Evolutionary conservation across 1,284 basidiomycete species (phyloP).

Genomic region (Rhodofomes roseus): DNA sequence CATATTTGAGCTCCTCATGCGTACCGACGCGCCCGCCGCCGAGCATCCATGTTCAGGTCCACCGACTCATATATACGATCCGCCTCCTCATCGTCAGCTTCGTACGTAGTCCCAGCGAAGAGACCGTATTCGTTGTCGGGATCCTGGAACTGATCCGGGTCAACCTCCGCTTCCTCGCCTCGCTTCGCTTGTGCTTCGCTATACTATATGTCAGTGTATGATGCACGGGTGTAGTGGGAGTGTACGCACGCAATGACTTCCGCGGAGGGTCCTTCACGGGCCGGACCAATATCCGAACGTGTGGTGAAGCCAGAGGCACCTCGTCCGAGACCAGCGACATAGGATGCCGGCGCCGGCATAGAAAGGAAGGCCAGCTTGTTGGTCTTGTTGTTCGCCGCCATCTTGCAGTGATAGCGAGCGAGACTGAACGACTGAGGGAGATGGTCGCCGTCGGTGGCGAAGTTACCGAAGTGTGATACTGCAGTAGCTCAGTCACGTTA

Average conservation of each 20-base stretch:
- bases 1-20: conserved; percentile 37
- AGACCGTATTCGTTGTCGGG: conserved; percentile 97
- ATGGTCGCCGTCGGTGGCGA: neutral
- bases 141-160: conserved; percentile 91
- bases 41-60: conserved; percentile 87
- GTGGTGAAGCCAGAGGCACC: conserved; percentile 98
- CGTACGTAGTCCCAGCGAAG: conserved; percentile 94
- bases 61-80: conserved; percentile 93
- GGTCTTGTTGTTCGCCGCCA: conserved; percentile 49
- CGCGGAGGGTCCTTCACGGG: conserved; percentile 89
- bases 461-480: no score
- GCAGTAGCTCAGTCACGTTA: no score
- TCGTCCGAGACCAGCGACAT: conserved; percentile 95
- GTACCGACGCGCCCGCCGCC: conserved; percentile 77
- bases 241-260: conserved; percentile 76
- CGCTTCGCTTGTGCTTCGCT: conserved; percentile 81
- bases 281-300: conserved; percentile 97
- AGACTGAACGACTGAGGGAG: neutral
- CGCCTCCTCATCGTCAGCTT: conserved; percentile 97
- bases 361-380: conserved; percentile 82
- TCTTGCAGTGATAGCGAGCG: conserved; percentile 14
- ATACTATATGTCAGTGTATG: neutral
- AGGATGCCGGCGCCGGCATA: conserved; percentile 88
- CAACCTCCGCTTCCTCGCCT: conserved; percentile 83
- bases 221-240: neutral